Evolutionary conservation across 495 filamentous ascomycete species (phyloP), one percentile per base, ranked within the genome.

Genomic region (Barbatosphaeria neglecta): DNA sequence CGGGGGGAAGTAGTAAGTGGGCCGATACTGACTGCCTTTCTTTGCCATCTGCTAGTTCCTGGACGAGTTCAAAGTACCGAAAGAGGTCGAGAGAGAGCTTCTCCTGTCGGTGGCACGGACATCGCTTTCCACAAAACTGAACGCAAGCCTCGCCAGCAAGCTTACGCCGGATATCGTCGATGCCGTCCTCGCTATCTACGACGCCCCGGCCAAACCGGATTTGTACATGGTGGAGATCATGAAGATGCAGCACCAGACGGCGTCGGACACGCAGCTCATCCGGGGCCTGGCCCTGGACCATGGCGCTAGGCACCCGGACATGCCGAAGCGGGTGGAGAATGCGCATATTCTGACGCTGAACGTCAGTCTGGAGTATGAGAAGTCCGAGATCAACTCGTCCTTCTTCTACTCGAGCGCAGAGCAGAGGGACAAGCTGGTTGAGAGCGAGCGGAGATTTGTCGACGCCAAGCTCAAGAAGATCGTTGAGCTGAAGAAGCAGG

Each of bases 221-320:
- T 66, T 99, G 50, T 90, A 97, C 68, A 99, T 99, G 92, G 75
- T 99, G 51, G 92, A 99, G 67, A 96, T 99, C 53, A 97, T 97
- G 93, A 96, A 93, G 61, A 99, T 99, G 92, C 92, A 97, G 64
- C 92, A 99, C 70, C 87, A 90, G 47, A 86, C 84, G 31, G 90
- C 92, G 40, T 85, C 92, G 10, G 92, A 99, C 63, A 99, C 92
- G 22, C 88, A 94, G 57, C 80, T 99, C 37, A 95, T 99, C 59
- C 80, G 83, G 50, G 92, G 92, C 45, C 75, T 99, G 25, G 92
- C 87, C 6, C 70, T 99, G 47, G 92, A 99, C 50, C 92, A 99
- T 64, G 92, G 92, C 53, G 92, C 92, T 4, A 78, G 92, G 58
- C 92, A 99, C 62, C 92, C 92, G 4, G 92, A 99, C 58, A 99